Percentiles rank a stretch among this genome's conserved stretches.
Evolutionary conservation across 148 eudicot species (phyloP).

Genomic region (Rhododendron ferrugineum): DNA sequence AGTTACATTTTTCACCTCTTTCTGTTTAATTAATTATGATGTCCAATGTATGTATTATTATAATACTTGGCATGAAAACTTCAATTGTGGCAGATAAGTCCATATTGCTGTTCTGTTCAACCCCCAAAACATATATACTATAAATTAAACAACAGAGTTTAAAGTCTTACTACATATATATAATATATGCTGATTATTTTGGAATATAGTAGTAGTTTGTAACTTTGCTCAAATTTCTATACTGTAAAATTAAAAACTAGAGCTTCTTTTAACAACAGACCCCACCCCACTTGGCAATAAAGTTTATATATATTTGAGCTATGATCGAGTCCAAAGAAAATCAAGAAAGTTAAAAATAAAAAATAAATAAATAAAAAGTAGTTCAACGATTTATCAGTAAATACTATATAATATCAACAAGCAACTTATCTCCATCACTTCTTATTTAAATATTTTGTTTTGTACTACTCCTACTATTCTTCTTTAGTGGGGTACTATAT

Average conservation of each 20-base stretch:
- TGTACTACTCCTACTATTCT: too few relatives aligned
- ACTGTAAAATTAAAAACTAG: not conserved
- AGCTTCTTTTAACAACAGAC: not conserved
- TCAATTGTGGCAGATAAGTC: not conserved
- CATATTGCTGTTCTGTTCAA: not conserved
- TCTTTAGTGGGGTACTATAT: not conserved
- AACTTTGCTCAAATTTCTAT: not conserved
- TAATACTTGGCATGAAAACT: not conserved
- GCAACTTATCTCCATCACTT: not conserved
- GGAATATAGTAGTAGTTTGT: not conserved
- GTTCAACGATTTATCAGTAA: not conserved
- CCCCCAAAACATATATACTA: not conserved
- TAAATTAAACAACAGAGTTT: not conserved
- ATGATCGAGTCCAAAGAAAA: constrained; percentile 4
- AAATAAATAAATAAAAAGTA: too few relatives aligned
- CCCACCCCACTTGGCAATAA: constrained; percentile 8
- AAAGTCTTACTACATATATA: not conserved
- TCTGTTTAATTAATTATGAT: not conserved
- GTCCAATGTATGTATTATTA: not conserved
- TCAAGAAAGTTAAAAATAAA: not conserved
- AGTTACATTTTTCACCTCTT: not conserved
- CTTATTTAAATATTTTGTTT: not conserved
- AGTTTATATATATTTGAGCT: not conserved
- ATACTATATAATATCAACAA: not conserved
- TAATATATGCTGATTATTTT: not conserved